phyloP scores from a whole-genome alignment of 1,284 basidiomycete species.

The Tilletia walkeri region DNA sequence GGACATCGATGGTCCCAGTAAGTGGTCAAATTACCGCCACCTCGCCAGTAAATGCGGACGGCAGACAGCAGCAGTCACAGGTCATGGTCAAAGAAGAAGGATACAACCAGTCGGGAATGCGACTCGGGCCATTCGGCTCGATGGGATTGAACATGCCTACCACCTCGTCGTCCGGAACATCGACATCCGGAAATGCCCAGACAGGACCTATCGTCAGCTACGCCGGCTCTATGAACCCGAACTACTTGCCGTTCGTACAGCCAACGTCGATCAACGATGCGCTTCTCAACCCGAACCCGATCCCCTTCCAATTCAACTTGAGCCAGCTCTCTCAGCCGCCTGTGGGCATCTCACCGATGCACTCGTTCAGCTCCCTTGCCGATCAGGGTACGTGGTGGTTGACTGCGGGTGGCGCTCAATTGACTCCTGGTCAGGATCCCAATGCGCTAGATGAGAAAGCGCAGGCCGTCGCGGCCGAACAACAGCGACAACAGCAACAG shows the following conservation, averaged over 20 bases:
- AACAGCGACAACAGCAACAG: conserved; percentile 21
- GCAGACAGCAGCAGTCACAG: not conserved
- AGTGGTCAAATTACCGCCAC: not conserved
- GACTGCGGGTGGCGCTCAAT: conserved; percentile 33
- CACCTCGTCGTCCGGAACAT: not conserved
- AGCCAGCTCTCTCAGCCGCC: conserved; percentile 35
- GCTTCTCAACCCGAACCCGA: conserved; percentile 49
- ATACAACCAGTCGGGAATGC: not conserved
- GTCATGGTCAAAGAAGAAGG: not conserved
- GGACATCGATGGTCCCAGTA: not conserved
- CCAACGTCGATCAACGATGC: conserved; percentile 46
- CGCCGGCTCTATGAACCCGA: not conserved
- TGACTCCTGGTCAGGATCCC: conserved; percentile 36
- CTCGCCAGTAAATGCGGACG: not conserved
- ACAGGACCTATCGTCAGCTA: conserved; percentile 16
- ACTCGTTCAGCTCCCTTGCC: not conserved
- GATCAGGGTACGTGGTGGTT: conserved; percentile 48
- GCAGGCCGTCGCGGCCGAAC: conserved; percentile 38
- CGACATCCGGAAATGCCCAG: not conserved
- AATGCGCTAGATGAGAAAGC: conserved; percentile 47
- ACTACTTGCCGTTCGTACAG: conserved; percentile 6
- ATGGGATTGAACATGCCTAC: conserved; percentile 2
- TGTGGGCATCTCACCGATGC: conserved; percentile 9
- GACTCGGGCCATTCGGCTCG: not conserved
- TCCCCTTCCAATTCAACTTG: conserved; percentile 50